Evolutionary conservation across 805 yeast species (phyloP), one percentile per base, ranked within the genome.

Genomic region (Starmera pachycereana): DNA sequence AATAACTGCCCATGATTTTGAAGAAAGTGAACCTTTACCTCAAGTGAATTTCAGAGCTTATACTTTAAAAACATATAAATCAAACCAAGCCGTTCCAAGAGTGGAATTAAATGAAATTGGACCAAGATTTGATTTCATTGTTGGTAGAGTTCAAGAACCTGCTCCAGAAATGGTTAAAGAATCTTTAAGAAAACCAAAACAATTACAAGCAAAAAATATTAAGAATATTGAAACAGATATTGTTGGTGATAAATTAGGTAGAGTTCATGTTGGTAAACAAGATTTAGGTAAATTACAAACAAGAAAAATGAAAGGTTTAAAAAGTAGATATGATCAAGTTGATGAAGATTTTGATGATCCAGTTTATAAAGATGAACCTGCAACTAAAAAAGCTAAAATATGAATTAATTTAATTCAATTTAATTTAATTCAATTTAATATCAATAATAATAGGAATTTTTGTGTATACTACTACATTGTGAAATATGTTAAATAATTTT

Each of bases 231-330:
- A 81, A 46, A 75, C 80, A 36, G 97, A 92, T 60, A 54, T 70
- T 41, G 74, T 92, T 84, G 98, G 98, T 66, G 98, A 92, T 62
- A 87, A 90, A 76, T 73, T 92, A 45, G 98, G 97, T 53, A 84
- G 90, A 66, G 78, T 92, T 54, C 98, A 92, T 60, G 83, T 92
- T 63, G 97, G 96, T 65, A 80, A 80, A 61, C 98, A 92, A 70
- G 97, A 92, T 61, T 70, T 92, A 61, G 71, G 75, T 57, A 81
- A 81, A 61, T 63, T 92, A 59, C 98, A 92, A 67, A 90, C 98
- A 6, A 78, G 98, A 66, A 92, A 92, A 78, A 87, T 92, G 96
- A 92, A 92, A 73, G 98, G 98, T 61, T 72, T 92, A 57, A 92
- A 92, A 68, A 72, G 84, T 41, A 77, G 74, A 60, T 89, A 72